Evolutionary conservation across 352 stramenopile genomes (phyloP), one percentile per base, ranked within the genome.

Genomic region (Stephanocyclus meneghinianus): DNA sequence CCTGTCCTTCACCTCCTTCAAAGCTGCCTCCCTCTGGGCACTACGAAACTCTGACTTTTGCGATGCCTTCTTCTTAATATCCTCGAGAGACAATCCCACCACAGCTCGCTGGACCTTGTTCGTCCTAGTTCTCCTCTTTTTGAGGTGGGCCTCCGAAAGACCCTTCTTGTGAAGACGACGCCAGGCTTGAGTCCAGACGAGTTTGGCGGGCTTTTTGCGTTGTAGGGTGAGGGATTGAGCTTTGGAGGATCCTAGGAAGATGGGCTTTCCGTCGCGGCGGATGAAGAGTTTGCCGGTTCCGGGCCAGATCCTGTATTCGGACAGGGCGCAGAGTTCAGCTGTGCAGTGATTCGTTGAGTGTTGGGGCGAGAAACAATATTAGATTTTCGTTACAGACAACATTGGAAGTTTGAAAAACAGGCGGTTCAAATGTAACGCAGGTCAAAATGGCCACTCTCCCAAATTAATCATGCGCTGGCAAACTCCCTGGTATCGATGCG

Each of bases 141-240:
- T 93, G 26, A 83, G 76, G 79, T 80, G 87, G 40, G 83, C 90
- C 76, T 94, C 92, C 42, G 95, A 94, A 84, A 98, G 97, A 85
- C 97, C 96, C 95, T 99, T 99, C 94, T 99, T 99, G 96, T 99
- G 98, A 89, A 98, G 96, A 84, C 96, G 95, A 86, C 97, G 95
- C 97, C 97, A 99, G 74, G 91, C 90, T 67, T 94, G 90, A 55
- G 97, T 99, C 97, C 97, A 99, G 72, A 98, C 95, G 76, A 99
- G 97, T 91, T 99, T 99, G 64, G 97, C 97, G 48, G 97, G 95
- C 94, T 99, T 99, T 94, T 99, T 99, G 85, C 96, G 93, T 92
- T 99, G 97, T 85, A 98, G 83, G 82, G 98, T 98, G 60, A 99
- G 92, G 80, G 94, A 98, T 93, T 98, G 97, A 87, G 95, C 96